Base-by-base conservation (phyloP, 208 protist genomes). In the Leishmania lainsoni region DNA sequence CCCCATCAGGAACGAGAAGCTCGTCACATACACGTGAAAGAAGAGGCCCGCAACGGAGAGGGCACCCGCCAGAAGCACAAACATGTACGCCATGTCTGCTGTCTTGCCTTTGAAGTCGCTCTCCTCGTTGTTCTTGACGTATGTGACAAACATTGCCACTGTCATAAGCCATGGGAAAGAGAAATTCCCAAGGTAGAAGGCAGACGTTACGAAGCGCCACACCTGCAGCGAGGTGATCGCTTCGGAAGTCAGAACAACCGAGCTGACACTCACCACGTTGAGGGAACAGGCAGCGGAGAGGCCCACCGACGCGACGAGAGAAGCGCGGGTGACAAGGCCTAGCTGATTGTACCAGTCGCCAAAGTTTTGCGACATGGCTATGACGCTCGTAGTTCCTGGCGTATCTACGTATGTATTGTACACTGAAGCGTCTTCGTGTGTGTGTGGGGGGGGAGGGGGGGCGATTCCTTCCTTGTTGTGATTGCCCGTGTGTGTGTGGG, bases 61-160 rank as follows among this genome's bases (percentile, higher is more conserved):
- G 35, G 16, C 75, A 20, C 76, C 49, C 17, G 90, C 83, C 32
- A 97, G 70, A 14, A 96, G 78, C 61, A 92, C 17, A n/a, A 94
- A 79, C 90, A 96, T 95, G 86, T 91, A 96, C 49, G 91, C 78
- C 75, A 94, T 89, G 77, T 96, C 92, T n/a, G 87, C 93, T n/a
- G 86, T 79, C 59, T 92, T 92, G 22, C 86, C 91, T 70, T 92
- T 90, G 80, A 95, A 95, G 78, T 94, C 88, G 70, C 84, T 71
- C 71, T 89, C 84, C 81, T 98, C 95, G 81, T 95, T 94, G 80
- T 93, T 89, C 69, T 88, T 91, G 26, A 92, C 39, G 69, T 96
- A 98, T 3, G 89, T 91, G 29, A 96, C 91, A 76, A 98, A 91
- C 78, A 91, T 94, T 6, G 87, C 91, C 6, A 97, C 71, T 6